Percentiles rank a stretch among this genome's conserved stretches.
Conservation (phyloP, 768 basidiomycete species). For the Plicaturopsis crispa region DNA sequence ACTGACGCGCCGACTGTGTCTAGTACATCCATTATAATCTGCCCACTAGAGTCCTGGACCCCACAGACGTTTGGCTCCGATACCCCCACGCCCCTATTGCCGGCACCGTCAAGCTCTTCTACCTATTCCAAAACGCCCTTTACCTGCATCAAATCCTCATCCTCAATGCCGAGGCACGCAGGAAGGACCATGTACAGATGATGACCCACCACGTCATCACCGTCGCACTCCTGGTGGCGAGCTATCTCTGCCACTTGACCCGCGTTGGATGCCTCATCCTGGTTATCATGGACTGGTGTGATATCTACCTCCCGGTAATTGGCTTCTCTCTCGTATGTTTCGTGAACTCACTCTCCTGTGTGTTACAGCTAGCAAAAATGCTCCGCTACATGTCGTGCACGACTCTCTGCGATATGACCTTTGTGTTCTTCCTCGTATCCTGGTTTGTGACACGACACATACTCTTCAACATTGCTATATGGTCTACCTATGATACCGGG, state of each 20-base stretch:
- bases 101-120: conserved; percentile 84
- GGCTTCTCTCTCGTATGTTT: conserved; percentile 1
- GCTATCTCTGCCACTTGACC: conserved; percentile 80
- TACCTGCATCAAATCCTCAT: conserved; percentile 90
- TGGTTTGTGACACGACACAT: conserved; percentile 91
- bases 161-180: conserved; percentile 84
- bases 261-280: conserved; percentile 87
- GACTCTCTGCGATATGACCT: conserved; percentile 62
- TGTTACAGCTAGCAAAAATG: conserved; percentile 82
- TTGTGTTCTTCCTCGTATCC: conserved; percentile 76
- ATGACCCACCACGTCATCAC: conserved; percentile 94
- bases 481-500: too few species aligned
- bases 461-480: conserved; percentile 68
- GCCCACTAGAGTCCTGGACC: conserved; percentile 58
- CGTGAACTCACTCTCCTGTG: conserved; percentile 6
- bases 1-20: conserved; percentile 5
- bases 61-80: conserved; percentile 60
- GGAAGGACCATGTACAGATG: conserved; percentile 96
- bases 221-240: conserved; percentile 62
- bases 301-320: conserved; percentile 87
- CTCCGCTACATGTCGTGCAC: conserved; percentile 70
- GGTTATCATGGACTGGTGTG: conserved; percentile 90
- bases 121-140: conserved; percentile 78
- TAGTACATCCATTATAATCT: conserved; percentile 81
- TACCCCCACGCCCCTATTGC: conserved; percentile 83